These are phyloP conservation scores for Rhazya stricta DNA, from an alignment of 257 asterid species.

Conservation along the genomic window DNA sequence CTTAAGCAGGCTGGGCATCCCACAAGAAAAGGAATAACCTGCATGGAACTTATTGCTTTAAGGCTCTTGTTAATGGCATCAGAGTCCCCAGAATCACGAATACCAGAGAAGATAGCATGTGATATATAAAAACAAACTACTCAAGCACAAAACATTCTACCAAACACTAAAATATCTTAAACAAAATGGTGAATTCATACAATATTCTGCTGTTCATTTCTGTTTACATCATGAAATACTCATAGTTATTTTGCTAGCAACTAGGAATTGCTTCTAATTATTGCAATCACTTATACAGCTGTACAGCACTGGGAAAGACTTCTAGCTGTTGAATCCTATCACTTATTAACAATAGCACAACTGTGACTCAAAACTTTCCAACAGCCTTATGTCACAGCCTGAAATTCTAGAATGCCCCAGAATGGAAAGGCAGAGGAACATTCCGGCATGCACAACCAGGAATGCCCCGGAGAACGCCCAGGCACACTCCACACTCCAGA, in stretches of 20 bases:
- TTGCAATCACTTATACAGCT: neutral
- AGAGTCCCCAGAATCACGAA: too few relatives aligned
- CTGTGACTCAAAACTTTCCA: neutral
- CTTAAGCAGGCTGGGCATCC: slow-evolving; percentile 99
- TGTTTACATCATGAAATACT: neutral
- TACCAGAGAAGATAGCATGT: neutral
- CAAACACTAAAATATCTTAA: neutral
- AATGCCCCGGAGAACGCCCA: too few relatives aligned
- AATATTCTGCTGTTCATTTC: neutral
- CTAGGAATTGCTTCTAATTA: neutral
- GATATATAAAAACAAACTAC: neutral
- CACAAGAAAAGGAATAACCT: slow-evolving; percentile 95
- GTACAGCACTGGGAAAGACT: neutral
- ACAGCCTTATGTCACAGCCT: too few relatives aligned
- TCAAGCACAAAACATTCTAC: neutral
- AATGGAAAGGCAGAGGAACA: too few relatives aligned
- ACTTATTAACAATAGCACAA: neutral
- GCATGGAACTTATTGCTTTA: slow-evolving; percentile 25
- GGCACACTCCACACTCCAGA: too few relatives aligned
- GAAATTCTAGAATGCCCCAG: too few relatives aligned
- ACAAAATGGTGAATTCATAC: neutral
- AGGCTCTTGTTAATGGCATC: neutral
- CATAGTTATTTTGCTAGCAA: neutral
- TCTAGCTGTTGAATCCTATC: neutral
- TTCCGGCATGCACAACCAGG: too few relatives aligned